Base-by-base conservation (phyloP, 257 asterid species). In the Agastache rugosa region DNA sequence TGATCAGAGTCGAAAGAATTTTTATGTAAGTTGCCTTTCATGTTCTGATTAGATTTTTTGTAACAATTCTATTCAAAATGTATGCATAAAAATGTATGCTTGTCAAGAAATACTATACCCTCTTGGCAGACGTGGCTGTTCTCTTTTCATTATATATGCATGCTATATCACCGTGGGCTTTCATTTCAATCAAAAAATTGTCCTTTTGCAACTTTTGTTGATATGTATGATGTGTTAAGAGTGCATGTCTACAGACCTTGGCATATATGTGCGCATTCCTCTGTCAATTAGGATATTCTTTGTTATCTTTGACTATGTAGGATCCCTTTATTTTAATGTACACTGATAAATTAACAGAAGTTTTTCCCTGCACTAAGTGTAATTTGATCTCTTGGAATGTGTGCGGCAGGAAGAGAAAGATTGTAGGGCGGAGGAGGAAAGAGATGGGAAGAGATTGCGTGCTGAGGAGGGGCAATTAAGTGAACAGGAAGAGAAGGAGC, bases 401-500 rank as follows among this genome's bases (percentile, higher is more conserved):
- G 61, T 68, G 27, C 62, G 63, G 78, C 81, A 84, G 93, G 89
- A 81, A 73, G 79, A 59, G 66, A 51, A 75, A 77, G 81, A 80
- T 39, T 67, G 60, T 63, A 54, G 11, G 22, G 37, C 54, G 67
- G 85, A 82, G 59, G 67, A 79, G 75, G 81, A 78, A 67, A 69
- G 83, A 80, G 62, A 75, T 67, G 54, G 83, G 29, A 87, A 85
- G 73, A 82, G 78, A 70, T 67, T 67, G 78, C 79, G 77, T 60
- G 68, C 63, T 71, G 87, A 81, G 66, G 88, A 85, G 67, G 87
- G 62, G 53, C 14, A 75, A 55, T 41, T 66, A 29, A 55, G 72
- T 45, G 84, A 64, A 39, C 51, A 78, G 69, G 90, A 78, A 71
- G 89, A 82, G 67, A 82, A 75, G 41, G 83, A 82, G 61, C 81